Evolutionary conservation across 2,329 filamentous ascomycete genomes (phyloP).

Genomic region (Aureobasidium sp.): DNA sequence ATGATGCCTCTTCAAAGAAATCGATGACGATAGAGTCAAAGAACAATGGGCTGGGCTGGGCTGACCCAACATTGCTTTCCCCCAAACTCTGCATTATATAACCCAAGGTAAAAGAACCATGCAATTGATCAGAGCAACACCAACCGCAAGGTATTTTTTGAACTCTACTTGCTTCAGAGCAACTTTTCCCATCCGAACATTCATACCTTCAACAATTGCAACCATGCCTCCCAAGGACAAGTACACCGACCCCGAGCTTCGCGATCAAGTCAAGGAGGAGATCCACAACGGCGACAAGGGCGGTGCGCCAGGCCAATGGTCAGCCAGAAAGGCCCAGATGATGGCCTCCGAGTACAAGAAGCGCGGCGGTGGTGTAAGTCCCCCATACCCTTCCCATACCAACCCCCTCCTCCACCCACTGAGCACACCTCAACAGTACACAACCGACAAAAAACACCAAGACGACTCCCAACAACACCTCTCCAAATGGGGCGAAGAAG

Average conservation of each 20-base stretch:
- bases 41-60: neutral
- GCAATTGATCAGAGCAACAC: neutral
- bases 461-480: slow-evolving; percentile 37
- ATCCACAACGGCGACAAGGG: slow-evolving; percentile 39
- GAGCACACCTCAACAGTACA: slow-evolving; percentile 26
- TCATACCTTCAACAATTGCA: neutral
- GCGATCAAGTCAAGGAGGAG: slow-evolving; percentile 39
- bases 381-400: neutral
- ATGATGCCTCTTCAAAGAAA: slow-evolving; percentile 1
- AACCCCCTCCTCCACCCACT: neutral
- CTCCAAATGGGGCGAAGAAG: slow-evolving; percentile 38
- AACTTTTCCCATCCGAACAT: neutral
- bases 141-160: neutral
- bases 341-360: slow-evolving; percentile 28
- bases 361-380: slow-evolving; percentile 29
- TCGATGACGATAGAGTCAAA: slow-evolving; percentile 1
- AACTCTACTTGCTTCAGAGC: neutral
- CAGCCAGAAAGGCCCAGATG: slow-evolving; percentile 35
- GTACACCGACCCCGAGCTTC: slow-evolving; percentile 38
- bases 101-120: neutral
- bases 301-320: slow-evolving; percentile 41
- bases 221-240: slow-evolving; percentile 39
- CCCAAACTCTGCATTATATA: neutral
- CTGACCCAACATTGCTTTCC: neutral
- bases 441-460: slow-evolving; percentile 35